These are phyloP conservation scores for Vitis hybrid DNA, from an alignment of 177 flowering plant genomes.

Conservation along the genomic window DNA sequence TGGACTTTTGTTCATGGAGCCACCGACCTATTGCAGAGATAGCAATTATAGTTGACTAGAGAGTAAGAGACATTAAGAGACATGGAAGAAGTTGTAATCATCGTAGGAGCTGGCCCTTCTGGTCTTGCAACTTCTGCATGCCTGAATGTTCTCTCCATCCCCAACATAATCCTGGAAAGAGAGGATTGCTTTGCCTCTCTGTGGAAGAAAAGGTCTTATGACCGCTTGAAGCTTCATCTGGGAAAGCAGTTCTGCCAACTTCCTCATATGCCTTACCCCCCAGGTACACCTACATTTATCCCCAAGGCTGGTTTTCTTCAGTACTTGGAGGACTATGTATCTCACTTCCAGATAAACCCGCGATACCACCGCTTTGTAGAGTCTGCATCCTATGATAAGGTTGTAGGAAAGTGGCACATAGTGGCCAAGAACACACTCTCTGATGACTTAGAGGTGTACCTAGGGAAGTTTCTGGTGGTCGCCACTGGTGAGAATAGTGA, in stretches of 20 bases:
- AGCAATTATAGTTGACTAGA: too few relatives aligned
- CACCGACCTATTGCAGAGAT: too few relatives aligned
- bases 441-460: conserved; percentile 18
- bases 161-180: conserved; percentile 39
- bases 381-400: conserved; percentile 24
- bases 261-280: conserved; percentile 36
- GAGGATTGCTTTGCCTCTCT: conserved; percentile 43
- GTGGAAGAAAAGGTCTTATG: conserved; percentile 46
- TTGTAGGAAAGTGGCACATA: conserved; percentile 25
- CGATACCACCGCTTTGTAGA: conserved; percentile 24
- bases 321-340: conserved; percentile 38
- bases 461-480: conserved; percentile 34
- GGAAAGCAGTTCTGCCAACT: conserved; percentile 41
- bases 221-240: conserved; percentile 43
- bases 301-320: conserved; percentile 20
- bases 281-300: conserved; percentile 19
- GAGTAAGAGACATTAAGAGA: too few relatives aligned
- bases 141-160: conserved; percentile 20
- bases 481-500: conserved; percentile 49
- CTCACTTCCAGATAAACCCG: conserved; percentile 21
- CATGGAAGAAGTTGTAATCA: not conserved
- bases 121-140: conserved; percentile 49
- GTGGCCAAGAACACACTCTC: conserved; percentile 5
- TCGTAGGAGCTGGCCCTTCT: conserved; percentile 58
- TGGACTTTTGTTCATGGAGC: too few relatives aligned